A percentile compares a stretch with the other conserved stretches of the same genome.
Evolutionary conservation across 1,284 basidiomycete species (phyloP).

Genomic region (Malassezia slooffiae): DNA sequence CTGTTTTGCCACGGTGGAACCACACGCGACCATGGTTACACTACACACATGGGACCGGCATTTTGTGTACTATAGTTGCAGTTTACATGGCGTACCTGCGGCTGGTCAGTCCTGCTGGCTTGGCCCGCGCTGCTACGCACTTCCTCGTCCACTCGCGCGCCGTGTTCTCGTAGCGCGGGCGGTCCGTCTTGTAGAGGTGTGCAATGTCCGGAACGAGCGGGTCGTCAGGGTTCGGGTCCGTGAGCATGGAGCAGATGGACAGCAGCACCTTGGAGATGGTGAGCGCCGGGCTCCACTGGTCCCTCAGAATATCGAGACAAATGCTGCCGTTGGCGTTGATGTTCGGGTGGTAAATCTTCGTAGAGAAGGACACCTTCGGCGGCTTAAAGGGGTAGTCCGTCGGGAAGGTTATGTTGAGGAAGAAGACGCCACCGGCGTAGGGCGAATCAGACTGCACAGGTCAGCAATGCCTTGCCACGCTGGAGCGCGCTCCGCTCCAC

Average conservation of each 20-base stretch:
- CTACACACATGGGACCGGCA: too few species aligned
- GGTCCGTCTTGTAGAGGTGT: conserved; percentile 45
- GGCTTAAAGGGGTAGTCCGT: conserved; percentile 53
- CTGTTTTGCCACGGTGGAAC: too few species aligned
- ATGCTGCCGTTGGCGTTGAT: conserved; percentile 98
- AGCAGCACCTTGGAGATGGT: conserved; percentile 92
- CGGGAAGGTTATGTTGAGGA: conserved; percentile 59
- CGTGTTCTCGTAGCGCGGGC: conserved; percentile 44
- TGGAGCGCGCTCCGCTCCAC: too few species aligned
- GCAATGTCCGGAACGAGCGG: conserved; percentile 46
- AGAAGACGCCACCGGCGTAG: conserved; percentile 38
- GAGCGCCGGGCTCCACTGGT: conserved; percentile 69
- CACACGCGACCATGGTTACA: too few species aligned
- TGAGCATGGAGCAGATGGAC: neutral
- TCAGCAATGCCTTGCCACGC: neutral
- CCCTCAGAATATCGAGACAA: conserved; percentile 91
- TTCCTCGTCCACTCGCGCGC: conserved; percentile 46
- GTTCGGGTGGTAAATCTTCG: conserved; percentile 97
- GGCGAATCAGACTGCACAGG: conserved; percentile 27
- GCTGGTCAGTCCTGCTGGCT: neutral
- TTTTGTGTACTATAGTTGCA: too few species aligned
- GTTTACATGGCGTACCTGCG: conserved; percentile 20
- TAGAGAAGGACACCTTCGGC: conserved; percentile 97
- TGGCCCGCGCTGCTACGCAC: conserved; percentile 18
- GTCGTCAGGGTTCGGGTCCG: conserved; percentile 46